Conservation (phyloP, 1,139 yeast species). For the Yamadazyma membranifaciens region DNA sequence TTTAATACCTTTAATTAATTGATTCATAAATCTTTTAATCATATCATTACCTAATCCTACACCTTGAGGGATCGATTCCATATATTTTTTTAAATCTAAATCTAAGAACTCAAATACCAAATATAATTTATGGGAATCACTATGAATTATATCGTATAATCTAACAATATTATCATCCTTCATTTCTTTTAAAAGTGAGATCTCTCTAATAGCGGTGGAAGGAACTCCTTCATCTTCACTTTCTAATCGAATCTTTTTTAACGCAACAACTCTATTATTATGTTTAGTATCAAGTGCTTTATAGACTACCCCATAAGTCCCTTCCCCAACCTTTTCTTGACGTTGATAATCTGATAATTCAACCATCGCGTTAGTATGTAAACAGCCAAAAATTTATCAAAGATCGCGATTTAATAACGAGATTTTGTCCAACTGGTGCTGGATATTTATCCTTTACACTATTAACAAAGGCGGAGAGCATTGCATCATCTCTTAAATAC, state of each 20-base stretch:
- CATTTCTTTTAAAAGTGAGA: conserved; percentile 88
- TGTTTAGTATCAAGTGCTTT: conserved; percentile 90
- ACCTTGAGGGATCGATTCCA: conserved; percentile 93
- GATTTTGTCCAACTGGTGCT: not conserved
- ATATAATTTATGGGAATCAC: conserved; percentile 93
- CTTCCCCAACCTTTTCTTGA: conserved; percentile 96
- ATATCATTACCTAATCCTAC: conserved; percentile 87
- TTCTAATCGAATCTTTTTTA: conserved; percentile 91
- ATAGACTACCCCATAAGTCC: conserved; percentile 97
- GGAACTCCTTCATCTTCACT: conserved; percentile 99
- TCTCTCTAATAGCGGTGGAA: conserved; percentile 95
- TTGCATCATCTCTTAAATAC: no score
- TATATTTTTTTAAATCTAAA: conserved; percentile 90
- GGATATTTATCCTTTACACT: not conserved
- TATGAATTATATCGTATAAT: conserved; percentile 90
- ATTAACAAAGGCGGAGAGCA: no score
- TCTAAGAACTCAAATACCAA: conserved; percentile 93
- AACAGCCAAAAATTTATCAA: not conserved
- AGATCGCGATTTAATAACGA: not conserved
- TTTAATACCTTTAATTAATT: conserved; percentile 85
- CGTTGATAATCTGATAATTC: conserved; percentile 90
- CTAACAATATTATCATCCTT: conserved; percentile 90
- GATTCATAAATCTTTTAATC: conserved; percentile 92
- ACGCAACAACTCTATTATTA: conserved; percentile 88
- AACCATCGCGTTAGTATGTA: conserved; percentile 49